Conservation (phyloP, 495 filamentous ascomycete genomes). For the Talaromyces proteolyticus region DNA sequence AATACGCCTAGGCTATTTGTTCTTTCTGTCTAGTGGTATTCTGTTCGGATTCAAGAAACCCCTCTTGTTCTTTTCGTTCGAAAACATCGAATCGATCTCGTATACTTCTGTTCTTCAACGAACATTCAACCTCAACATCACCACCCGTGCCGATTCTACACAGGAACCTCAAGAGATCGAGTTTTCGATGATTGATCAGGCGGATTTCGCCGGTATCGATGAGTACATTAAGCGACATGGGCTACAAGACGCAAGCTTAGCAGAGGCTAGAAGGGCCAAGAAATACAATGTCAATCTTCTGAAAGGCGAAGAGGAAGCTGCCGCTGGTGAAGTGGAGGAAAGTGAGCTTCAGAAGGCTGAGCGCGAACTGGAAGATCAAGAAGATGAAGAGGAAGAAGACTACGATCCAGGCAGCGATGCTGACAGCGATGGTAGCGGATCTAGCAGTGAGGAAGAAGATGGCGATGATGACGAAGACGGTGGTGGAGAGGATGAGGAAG, state of each 20-base stretch:
- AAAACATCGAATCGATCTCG: constrained; percentile 70
- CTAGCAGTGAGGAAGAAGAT: constrained; percentile 47
- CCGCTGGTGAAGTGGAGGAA: constrained; percentile 33
- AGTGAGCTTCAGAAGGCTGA: constrained; percentile 64
- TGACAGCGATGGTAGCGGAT: constrained; percentile 65
- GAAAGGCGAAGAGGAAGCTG: constrained; percentile 44
- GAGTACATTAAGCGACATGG: constrained; percentile 73
- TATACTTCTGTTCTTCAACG: constrained; percentile 88
- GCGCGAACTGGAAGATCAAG: constrained; percentile 54
- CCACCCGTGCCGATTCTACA: constrained; percentile 40
- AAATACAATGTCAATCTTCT: constrained; percentile 61
- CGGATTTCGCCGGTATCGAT: constrained; percentile 78
- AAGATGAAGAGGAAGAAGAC: constrained; percentile 86
- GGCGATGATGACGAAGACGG: constrained; percentile 33
- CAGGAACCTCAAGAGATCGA: constrained; percentile 64
- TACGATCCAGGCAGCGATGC: constrained; percentile 76
- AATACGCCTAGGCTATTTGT: constrained; percentile 62
- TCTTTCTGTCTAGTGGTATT: constrained; percentile 81
- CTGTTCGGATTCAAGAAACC: constrained; percentile 97
- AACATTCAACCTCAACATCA: constrained; percentile 87
- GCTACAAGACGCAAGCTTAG: constrained; percentile 88
- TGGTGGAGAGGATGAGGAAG: constrained; percentile 45
- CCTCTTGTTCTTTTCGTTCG: constrained; percentile 76
- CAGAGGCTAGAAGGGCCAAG: constrained; percentile 81
- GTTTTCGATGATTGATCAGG: constrained; percentile 83